These are phyloP conservation scores for Sporobolomyces phaffii DNA, from an alignment of 768 basidiomycete species.

Conservation along the genomic window DNA sequence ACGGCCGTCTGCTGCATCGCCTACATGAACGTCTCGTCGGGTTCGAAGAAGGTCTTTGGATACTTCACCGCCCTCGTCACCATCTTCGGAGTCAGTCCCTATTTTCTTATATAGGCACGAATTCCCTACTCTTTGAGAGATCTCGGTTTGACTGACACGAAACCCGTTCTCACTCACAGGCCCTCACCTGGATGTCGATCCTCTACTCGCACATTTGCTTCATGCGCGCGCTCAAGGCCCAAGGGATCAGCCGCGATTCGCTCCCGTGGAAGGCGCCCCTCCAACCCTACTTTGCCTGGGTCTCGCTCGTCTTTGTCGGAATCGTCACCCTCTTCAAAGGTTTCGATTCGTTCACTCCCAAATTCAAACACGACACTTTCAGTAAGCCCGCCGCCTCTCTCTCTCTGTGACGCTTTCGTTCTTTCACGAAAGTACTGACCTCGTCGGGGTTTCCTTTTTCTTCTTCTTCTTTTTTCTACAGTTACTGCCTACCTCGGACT, in stretches of 20 bases:
- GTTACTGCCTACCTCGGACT: conserved; percentile 8
- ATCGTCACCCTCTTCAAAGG: conserved; percentile 43
- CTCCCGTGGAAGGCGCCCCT: conserved; percentile 47
- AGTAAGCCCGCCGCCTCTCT: conserved; percentile 61
- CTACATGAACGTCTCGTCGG: conserved; percentile 43
- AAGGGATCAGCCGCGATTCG: conserved; percentile 52
- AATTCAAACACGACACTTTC: conserved; percentile 31
- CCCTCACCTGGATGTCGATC: conserved; percentile 72
- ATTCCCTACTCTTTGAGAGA: too few species aligned
- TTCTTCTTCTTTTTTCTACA: too few species aligned
- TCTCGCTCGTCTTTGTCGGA: conserved; percentile 18
- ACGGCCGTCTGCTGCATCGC: conserved; percentile 44
- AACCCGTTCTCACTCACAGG: too few species aligned
- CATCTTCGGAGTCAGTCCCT: conserved; percentile 11
- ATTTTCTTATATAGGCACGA: too few species aligned
- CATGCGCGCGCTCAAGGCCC: conserved; percentile 38
- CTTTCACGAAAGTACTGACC: neutral
- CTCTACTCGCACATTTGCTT: conserved; percentile 54
- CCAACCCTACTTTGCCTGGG: conserved; percentile 51
- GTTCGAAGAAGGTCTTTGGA: conserved; percentile 45
- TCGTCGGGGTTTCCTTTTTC: conserved; percentile 34
- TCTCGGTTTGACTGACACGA: too few species aligned
- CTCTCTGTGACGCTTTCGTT: conserved; percentile 47
- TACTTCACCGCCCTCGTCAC: conserved; percentile 46
- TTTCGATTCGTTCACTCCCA: conserved; percentile 25